These are phyloP conservation scores for Blastobotrys aristatus DNA, from an alignment of 1,139 yeast species.

Conservation along the genomic window DNA sequence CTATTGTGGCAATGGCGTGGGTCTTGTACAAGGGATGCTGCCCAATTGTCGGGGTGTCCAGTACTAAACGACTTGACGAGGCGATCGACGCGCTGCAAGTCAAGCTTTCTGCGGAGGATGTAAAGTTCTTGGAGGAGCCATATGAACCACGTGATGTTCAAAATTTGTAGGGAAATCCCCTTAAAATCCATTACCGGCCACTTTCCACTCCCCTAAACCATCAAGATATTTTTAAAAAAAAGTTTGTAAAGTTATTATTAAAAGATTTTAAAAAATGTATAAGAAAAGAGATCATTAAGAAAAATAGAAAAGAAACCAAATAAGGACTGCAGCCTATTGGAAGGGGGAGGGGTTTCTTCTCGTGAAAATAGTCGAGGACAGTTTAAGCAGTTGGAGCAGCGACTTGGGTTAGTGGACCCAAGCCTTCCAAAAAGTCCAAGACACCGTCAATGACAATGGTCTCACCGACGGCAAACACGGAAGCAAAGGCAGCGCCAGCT, in stretches of 20 bases:
- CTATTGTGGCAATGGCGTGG: conserved; percentile 54
- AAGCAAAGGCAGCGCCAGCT: conserved; percentile 18
- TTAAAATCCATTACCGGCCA: too few relatives aligned
- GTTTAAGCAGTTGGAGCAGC: conserved; percentile 4
- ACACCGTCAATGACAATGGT: conserved; percentile 16
- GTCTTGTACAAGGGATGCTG: conserved; percentile 45
- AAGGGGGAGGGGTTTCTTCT: not conserved
- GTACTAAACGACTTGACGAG: conserved; percentile 49
- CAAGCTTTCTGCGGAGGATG: conserved; percentile 44
- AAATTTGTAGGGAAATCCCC: too few relatives aligned
- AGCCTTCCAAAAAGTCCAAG: not conserved
- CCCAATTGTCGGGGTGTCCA: conserved; percentile 55
- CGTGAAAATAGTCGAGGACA: not conserved
- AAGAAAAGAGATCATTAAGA: not conserved
- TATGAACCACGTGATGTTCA: conserved; percentile 35
- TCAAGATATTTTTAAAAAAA: too few relatives aligned
- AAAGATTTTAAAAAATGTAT: not conserved
- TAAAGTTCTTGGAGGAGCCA: conserved; percentile 46
- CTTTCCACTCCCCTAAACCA: too few relatives aligned
- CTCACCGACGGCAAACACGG: conserved; percentile 19
- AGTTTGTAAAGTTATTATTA: not conserved
- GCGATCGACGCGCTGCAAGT: conserved; percentile 43
- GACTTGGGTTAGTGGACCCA: not conserved
- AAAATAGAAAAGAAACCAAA: not conserved
- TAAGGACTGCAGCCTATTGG: not conserved